Evolutionary conservation across 352 stramenopile species (phyloP).

Genomic region (Phytopythium cucurbitacearum): DNA sequence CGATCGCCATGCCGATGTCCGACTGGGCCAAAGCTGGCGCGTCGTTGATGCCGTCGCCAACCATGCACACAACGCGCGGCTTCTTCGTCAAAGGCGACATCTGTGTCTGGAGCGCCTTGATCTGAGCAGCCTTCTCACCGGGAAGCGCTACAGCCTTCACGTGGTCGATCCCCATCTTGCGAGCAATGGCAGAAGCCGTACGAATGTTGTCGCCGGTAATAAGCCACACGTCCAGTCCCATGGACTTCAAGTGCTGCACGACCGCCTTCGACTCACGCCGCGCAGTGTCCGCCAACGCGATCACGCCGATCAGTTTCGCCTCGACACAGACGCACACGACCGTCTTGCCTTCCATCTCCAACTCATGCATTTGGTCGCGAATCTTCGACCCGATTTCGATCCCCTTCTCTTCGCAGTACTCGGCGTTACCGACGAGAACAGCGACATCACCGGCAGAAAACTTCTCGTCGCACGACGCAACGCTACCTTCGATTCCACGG

Average conservation of each 20-base stretch:
- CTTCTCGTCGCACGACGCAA: constrained; percentile 16
- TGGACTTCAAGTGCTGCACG: constrained; percentile 71
- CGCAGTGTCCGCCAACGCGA: constrained; percentile 72
- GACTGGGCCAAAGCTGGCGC: constrained; percentile 89
- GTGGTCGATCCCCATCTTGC: constrained; percentile 86
- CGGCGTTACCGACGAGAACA: constrained; percentile 74
- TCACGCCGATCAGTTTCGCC: constrained; percentile 61
- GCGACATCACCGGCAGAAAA: constrained; percentile 18
- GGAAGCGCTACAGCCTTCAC: constrained; percentile 88
- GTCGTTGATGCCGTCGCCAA: constrained; percentile 96
- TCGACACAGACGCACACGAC: constrained; percentile 79
- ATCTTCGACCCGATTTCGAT: constrained; percentile 63
- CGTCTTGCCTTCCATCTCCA: constrained; percentile 84
- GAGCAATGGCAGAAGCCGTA: constrained; percentile 86
- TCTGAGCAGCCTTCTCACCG: constrained; percentile 92
- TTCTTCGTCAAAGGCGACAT: constrained; percentile 69
- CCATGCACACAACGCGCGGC: constrained; percentile 87
- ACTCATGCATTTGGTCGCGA: constrained; percentile 68
- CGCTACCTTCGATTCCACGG: constrained; percentile 69
- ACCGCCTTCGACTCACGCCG: constrained; percentile 69
- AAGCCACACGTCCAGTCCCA: constrained; percentile 83
- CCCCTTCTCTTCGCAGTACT: constrained; percentile 77
- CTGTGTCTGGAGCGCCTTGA: constrained; percentile 78
- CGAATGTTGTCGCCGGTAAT: constrained; percentile 92
- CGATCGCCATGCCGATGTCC: constrained; percentile 91